Conservation (phyloP, 2,329 filamentous ascomycete genomes). For the Calonectria pteridis region DNA sequence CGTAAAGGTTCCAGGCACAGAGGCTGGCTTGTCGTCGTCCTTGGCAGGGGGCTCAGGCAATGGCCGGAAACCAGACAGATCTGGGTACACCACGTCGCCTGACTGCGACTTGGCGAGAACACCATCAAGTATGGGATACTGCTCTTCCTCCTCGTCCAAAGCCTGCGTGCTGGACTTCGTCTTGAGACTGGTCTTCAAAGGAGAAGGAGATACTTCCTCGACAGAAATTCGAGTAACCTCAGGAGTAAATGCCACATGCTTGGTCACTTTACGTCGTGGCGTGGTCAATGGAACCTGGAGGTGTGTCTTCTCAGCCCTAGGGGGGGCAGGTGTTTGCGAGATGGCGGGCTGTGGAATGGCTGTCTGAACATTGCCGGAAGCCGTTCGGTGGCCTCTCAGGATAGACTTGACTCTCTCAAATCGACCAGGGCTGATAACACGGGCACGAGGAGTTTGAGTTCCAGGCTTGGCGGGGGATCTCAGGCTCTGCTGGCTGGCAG, state of each 20-base stretch:
- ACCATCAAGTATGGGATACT: constrained; percentile 48
- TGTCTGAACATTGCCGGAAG: constrained; percentile 56
- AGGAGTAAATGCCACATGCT: constrained; percentile 85
- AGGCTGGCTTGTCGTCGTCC: constrained; percentile 44
- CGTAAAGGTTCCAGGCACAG: constrained; percentile 70
- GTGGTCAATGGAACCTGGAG: constrained; percentile 70
- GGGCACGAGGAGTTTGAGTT: constrained; percentile 48
- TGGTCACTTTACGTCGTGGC: constrained; percentile 74
- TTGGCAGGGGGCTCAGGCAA: constrained; percentile 43
- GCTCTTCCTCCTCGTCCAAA: constrained; percentile 33
- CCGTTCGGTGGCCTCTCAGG: constrained; percentile 57
- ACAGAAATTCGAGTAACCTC: constrained; percentile 66
- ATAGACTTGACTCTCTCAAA: constrained; percentile 72
- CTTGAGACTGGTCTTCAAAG: constrained; percentile 64
- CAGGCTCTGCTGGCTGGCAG: constrained; percentile 63
- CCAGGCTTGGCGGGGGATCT: constrained; percentile 45
- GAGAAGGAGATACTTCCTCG: constrained; percentile 67
- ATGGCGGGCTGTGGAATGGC: constrained; percentile 60
- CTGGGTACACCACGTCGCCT: constrained; percentile 63
- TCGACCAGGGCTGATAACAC: constrained; percentile 61
- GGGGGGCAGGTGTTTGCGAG: constrained; percentile 62
- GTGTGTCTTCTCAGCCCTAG: constrained; percentile 63
- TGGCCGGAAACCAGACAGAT: constrained; percentile 59
- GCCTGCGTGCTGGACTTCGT: constrained; percentile 49
- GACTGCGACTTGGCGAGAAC: constrained; percentile 43